phyloP scores from a whole-genome alignment of 192 early-diverging fungal genomes.

The Coemansia sp. region DNA sequence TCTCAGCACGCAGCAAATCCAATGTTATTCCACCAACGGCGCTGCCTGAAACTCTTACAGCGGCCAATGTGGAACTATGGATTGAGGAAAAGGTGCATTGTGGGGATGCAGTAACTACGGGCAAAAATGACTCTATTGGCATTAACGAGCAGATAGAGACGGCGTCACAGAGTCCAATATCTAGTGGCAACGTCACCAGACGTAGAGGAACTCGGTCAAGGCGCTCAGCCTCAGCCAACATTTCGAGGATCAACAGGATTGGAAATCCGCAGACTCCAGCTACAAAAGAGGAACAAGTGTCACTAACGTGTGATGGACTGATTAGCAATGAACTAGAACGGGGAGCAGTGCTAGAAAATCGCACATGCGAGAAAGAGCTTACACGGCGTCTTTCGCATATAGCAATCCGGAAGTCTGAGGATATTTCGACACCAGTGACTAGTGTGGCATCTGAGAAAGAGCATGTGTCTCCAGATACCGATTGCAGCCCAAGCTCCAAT shows the following conservation, averaged over 20 bases:
- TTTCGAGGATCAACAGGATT: background rate
- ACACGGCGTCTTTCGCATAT: conserved; percentile 13
- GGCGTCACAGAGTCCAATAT: conserved; percentile 19
- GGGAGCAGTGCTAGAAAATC: background rate
- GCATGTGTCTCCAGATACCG: too few relatives aligned
- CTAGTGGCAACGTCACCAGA: conserved; percentile 36
- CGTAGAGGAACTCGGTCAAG: conserved; percentile 16
- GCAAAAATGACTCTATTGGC: background rate
- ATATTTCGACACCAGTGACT: background rate
- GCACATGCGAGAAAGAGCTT: background rate
- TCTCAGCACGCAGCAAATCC: too few relatives aligned
- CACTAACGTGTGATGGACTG: too few relatives aligned
- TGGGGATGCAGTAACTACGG: too few relatives aligned
- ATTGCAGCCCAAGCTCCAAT: too few relatives aligned
- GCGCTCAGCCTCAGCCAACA: background rate
- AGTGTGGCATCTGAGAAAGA: too few relatives aligned
- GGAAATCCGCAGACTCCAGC: too few relatives aligned
- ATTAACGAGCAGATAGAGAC: background rate
- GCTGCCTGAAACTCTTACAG: conserved; percentile 1
- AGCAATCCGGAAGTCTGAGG: background rate
- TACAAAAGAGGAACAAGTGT: too few relatives aligned
- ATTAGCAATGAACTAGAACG: background rate
- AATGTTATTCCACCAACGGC: background rate
- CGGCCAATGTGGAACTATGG: too few relatives aligned
- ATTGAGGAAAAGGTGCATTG: too few relatives aligned